A percentile compares a stretch with the other conserved stretches of the same genome.
These are phyloP conservation scores for Phaffomyces opuntiae DNA, from an alignment of 805 yeast species.

Conservation along the genomic window DNA sequence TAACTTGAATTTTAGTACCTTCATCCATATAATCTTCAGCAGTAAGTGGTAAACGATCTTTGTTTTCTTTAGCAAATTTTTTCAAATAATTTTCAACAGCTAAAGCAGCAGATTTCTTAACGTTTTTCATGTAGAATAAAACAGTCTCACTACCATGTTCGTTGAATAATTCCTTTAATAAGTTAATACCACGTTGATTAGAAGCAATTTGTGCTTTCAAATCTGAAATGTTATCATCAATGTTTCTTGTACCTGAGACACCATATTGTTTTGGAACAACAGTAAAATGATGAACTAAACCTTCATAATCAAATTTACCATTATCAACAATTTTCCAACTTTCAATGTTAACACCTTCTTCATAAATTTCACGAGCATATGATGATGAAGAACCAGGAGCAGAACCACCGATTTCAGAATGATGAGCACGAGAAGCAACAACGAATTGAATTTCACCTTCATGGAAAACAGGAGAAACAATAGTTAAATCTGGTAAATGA, in stretches of 20 bases:
- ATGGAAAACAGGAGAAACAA: slow-evolving; percentile 48
- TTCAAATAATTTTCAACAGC: slow-evolving; percentile 33
- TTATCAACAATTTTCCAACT: slow-evolving; percentile 42
- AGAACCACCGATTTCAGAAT: slow-evolving; percentile 57
- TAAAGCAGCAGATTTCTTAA: slow-evolving; percentile 38
- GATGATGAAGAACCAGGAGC: slow-evolving; percentile 54
- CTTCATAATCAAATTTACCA: slow-evolving; percentile 48
- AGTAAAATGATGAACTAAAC: slow-evolving; percentile 37
- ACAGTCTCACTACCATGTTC: slow-evolving; percentile 39
- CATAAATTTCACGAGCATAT: slow-evolving; percentile 42
- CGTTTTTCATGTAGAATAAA: slow-evolving; percentile 39
- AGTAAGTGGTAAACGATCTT: slow-evolving; percentile 27
- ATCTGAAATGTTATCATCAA: slow-evolving; percentile 46
- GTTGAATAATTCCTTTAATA: slow-evolving; percentile 34
- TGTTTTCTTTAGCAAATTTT: slow-evolving; percentile 35
- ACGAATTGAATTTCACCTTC: slow-evolving; percentile 42
- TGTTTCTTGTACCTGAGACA: slow-evolving; percentile 47
- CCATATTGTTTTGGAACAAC: slow-evolving; percentile 44
- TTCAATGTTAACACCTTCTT: slow-evolving; percentile 51
- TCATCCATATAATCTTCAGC: slow-evolving; percentile 50
- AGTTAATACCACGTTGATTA: slow-evolving; percentile 42
- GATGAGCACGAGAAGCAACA: slow-evolving; percentile 56
- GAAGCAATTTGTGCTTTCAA: slow-evolving; percentile 45
- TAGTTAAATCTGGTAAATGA: slow-evolving; percentile 46
- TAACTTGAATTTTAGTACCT: slow-evolving; percentile 42